A percentile compares a stretch with the other conserved stretches of the same genome.
phyloP scores from a whole-genome alignment of 805 yeast species.

The Candida dajiaensis region DNA sequence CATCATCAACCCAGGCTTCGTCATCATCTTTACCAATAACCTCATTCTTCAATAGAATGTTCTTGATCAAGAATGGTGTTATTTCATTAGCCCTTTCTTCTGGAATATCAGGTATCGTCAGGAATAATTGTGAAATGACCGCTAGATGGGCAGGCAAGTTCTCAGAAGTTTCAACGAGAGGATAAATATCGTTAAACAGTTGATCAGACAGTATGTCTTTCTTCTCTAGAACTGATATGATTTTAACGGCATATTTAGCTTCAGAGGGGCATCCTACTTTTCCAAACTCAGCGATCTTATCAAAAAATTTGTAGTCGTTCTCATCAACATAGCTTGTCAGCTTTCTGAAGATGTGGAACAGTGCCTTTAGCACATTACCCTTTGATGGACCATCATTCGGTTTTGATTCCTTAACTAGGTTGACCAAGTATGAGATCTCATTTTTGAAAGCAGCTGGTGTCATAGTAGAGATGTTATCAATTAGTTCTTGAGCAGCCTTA shows the following conservation, averaged over 20 bases:
- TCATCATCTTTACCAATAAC: slow-evolving; percentile 27
- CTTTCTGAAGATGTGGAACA: slow-evolving; percentile 51
- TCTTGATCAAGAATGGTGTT: slow-evolving; percentile 53
- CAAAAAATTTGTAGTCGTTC: slow-evolving; percentile 35
- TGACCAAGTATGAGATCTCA: slow-evolving; percentile 47
- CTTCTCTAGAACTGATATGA: slow-evolving; percentile 42
- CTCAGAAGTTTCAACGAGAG: slow-evolving; percentile 35
- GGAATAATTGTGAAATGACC: slow-evolving; percentile 52
- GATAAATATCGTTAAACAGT: slow-evolving; percentile 41
- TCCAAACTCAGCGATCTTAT: slow-evolving; percentile 41
- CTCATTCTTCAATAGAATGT: slow-evolving; percentile 51
- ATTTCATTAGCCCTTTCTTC: slow-evolving; percentile 52
- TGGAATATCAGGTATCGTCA: slow-evolving; percentile 40
- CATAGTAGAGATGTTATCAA: slow-evolving; percentile 52
- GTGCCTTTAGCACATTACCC: slow-evolving; percentile 43
- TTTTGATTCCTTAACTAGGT: slow-evolving; percentile 27
- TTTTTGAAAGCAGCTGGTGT: slow-evolving; percentile 61
- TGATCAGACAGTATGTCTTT: slow-evolving; percentile 35
- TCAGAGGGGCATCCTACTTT: slow-evolving; percentile 49
- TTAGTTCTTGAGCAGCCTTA: slow-evolving; percentile 41
- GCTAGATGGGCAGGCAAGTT: slow-evolving; percentile 52
- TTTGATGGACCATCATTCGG: slow-evolving; percentile 19
- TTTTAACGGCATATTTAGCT: slow-evolving; percentile 58
- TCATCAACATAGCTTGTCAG: slow-evolving; percentile 43
- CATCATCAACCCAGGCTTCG: slow-evolving; percentile 44